Percentiles rank a stretch among this genome's conserved stretches.
phyloP scores from a whole-genome alignment of 2,329 filamentous ascomycete species.

The Macrophomina pseudophaseolina region DNA sequence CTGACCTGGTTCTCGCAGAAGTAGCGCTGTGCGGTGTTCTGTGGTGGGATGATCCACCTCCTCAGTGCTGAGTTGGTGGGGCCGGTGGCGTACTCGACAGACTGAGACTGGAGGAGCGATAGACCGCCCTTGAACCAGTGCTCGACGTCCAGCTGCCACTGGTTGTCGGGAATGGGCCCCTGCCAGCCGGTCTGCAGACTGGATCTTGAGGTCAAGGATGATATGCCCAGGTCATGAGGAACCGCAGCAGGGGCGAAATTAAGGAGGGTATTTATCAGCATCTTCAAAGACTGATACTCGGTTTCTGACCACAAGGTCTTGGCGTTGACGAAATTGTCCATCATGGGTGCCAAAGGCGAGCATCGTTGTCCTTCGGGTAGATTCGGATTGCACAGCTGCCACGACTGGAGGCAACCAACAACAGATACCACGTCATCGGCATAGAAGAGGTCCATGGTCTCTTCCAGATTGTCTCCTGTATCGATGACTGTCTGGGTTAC shows the following conservation, averaged over 20 bases:
- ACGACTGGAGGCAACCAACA: background rate
- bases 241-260: background rate
- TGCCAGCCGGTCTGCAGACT: constrained; percentile 18
- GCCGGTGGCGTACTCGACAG: constrained; percentile 20
- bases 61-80: background rate
- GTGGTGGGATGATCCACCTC: background rate
- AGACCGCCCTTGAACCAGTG: constrained; percentile 26
- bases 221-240: background rate
- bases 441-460: background rate
- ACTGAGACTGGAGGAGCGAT: constrained; percentile 26
- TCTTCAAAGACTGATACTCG: background rate
- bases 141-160: constrained; percentile 33
- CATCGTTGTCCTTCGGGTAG: background rate
- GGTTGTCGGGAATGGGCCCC: constrained; percentile 29
- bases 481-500: too few relatives aligned
- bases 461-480: background rate
- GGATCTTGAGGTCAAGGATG: background rate
- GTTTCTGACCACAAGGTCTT: background rate
- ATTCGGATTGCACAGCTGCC: background rate
- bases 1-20: background rate
- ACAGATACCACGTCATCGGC: background rate
- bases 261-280: background rate
- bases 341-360: constrained; percentile 8
- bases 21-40: too few relatives aligned
- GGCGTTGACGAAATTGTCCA: constrained; percentile 16